These are phyloP conservation scores for Claviceps sp. DNA, from an alignment of 2,329 filamentous ascomycete species.

Conservation along the genomic window DNA sequence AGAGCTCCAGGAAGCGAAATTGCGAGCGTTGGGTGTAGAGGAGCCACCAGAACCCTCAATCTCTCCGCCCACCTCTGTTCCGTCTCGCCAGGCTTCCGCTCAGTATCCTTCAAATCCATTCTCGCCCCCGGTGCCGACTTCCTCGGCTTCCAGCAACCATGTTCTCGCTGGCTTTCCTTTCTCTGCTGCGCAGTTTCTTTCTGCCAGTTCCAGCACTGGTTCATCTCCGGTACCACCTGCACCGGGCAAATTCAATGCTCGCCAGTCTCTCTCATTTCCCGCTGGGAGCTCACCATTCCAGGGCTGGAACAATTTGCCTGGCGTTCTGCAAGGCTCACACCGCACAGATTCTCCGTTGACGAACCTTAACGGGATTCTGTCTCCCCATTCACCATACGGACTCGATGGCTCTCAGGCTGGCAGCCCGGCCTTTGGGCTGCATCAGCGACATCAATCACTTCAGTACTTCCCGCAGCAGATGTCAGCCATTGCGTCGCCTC, in stretches of 20 bases:
- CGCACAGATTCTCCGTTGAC: constrained; percentile 50
- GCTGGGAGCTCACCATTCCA: constrained; percentile 54
- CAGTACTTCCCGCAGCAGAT: constrained; percentile 44
- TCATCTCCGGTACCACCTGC: constrained; percentile 62
- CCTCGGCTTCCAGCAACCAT: constrained; percentile 62
- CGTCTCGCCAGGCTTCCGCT: constrained; percentile 57
- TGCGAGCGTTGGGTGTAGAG: constrained; percentile 75
- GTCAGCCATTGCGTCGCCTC: constrained; percentile 41
- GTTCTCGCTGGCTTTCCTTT: constrained; percentile 41
- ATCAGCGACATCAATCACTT: constrained; percentile 46
- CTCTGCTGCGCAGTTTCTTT: constrained; percentile 42
- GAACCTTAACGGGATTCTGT: constrained; percentile 42
- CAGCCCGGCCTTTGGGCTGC: constrained; percentile 30
- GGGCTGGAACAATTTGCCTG: constrained; percentile 43
- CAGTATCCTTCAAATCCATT: constrained; percentile 67
- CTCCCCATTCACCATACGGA: constrained; percentile 51
- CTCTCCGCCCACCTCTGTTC: constrained; percentile 49
- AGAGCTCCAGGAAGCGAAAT: constrained; percentile 77
- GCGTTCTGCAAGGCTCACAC: constrained; percentile 38
- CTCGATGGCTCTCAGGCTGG: constrained; percentile 32
- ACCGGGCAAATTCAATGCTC: constrained; percentile 48
- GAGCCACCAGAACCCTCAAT: constrained; percentile 51
- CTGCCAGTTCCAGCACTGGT: constrained; percentile 48
- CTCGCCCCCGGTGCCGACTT: constrained; percentile 70
- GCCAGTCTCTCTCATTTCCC: constrained; percentile 59